Evolutionary conservation across 345 rosid genomes (phyloP).

Genomic region (Murraya paniculata): DNA sequence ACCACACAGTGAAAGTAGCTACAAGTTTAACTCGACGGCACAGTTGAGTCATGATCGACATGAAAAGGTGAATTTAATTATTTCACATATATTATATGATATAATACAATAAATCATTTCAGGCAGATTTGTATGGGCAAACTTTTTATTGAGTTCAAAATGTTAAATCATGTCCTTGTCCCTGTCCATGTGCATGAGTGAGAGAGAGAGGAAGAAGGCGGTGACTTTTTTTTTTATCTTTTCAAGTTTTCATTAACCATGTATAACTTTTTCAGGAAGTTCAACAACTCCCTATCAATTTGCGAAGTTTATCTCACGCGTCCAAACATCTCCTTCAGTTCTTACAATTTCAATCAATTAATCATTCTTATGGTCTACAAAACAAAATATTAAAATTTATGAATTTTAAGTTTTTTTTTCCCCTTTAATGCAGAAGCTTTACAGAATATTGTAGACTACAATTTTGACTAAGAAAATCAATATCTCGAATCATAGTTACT

Average conservation of each 20-base stretch:
- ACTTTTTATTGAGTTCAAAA: constrained; percentile 15
- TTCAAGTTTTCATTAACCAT: constrained; percentile 2
- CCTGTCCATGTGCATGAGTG: background rate
- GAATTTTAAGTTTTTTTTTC: too few relatives aligned
- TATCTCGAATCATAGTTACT: too few relatives aligned
- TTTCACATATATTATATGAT: background rate
- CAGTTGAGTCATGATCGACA: constrained; percentile 4
- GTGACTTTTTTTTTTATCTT: constrained; percentile 22
- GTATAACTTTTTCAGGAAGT: background rate
- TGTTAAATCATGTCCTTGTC: constrained; percentile 20
- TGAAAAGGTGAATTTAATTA: constrained; percentile 18
- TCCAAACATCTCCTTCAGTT: too few relatives aligned
- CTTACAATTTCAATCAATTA: too few relatives aligned
- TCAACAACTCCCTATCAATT: background rate
- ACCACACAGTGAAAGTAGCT: background rate
- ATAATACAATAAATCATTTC: background rate
- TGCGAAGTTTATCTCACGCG: background rate
- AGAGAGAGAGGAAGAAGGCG: background rate
- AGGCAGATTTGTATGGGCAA: background rate
- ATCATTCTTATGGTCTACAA: too few relatives aligned
- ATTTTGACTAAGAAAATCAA: too few relatives aligned
- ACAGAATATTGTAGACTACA: too few relatives aligned
- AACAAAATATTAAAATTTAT: too few relatives aligned
- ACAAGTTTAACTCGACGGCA: background rate
- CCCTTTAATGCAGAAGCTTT: too few relatives aligned